Conservation (phyloP, 2,329 filamentous ascomycete genomes). For the Colletotrichum truncatum region DNA sequence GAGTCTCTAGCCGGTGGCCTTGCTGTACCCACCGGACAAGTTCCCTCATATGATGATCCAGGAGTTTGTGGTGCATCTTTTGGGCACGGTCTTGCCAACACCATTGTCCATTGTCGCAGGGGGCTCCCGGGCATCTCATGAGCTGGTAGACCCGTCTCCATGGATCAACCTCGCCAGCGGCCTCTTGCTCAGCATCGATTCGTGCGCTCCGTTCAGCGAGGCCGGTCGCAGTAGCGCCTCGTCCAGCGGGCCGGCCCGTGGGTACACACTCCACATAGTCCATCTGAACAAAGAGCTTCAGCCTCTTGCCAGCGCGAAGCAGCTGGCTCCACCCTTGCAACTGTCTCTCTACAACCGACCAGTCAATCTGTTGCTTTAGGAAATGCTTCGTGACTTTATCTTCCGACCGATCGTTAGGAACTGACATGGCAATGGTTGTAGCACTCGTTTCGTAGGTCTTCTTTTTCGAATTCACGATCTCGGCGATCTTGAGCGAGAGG, state of each 20-base stretch:
- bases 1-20: background rate
- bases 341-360: background rate
- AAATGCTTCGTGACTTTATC: background rate
- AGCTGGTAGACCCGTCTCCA: background rate
- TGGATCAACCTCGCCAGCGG: background rate
- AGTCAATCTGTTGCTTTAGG: background rate
- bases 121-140: background rate
- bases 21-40: too few relatives aligned
- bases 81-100: background rate
- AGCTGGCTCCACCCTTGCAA: background rate
- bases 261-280: background rate
- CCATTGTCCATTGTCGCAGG: background rate
- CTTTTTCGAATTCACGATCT: background rate
- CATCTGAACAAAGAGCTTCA: background rate
- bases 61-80: background rate
- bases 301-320: background rate
- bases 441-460: background rate
- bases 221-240: background rate
- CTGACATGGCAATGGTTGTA: background rate
- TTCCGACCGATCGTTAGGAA: background rate
- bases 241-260: background rate
- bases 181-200: background rate
- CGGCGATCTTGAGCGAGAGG: background rate
- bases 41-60: background rate
- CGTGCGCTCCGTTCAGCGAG: background rate